phyloP scores from a whole-genome alignment of 768 basidiomycete genomes.

The Mycena latifolia region DNA sequence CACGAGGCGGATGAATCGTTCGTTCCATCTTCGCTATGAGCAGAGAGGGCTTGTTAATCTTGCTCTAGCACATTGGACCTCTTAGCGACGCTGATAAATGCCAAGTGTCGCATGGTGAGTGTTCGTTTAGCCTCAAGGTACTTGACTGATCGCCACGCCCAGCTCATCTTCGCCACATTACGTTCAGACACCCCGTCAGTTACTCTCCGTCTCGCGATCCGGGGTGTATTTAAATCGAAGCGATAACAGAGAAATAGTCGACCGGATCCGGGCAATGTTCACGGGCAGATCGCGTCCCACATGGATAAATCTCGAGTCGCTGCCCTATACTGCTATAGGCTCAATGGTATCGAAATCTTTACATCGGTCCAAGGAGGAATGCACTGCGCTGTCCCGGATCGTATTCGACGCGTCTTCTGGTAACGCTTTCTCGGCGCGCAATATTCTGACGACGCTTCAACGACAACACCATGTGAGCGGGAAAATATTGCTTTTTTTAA shows the following conservation, averaged over 20 bases:
- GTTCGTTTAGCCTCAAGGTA: constrained; percentile 6
- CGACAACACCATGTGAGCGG: constrained; percentile 69
- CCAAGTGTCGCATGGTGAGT: constrained; percentile 73
- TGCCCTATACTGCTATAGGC: constrained; percentile 68
- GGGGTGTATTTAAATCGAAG: constrained; percentile 7
- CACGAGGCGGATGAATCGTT: constrained; percentile 83
- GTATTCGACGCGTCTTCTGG: constrained; percentile 71
- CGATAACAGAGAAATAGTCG: constrained; percentile 55
- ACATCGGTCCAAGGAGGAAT: constrained; percentile 69
- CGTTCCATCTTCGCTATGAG: constrained; percentile 14
- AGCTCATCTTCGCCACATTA: constrained; percentile 76
- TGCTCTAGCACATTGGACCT: constrained; percentile 71
- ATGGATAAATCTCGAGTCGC: constrained; percentile 76
- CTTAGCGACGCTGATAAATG: constrained; percentile 72
- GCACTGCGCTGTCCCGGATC: constrained; percentile 64
- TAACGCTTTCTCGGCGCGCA: constrained; percentile 79
- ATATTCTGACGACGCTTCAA: constrained; percentile 72
- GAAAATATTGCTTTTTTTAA: too few species aligned
- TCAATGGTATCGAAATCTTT: constrained; percentile 73
- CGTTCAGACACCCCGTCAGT: constrained; percentile 68
- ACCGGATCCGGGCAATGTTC: constrained; percentile 69
- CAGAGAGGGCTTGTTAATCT: constrained; percentile 11
- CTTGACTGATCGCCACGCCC: constrained; percentile 18
- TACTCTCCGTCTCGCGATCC: neutral
- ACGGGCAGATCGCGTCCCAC: constrained; percentile 67